Percentiles rank a stretch among this genome's conserved stretches.
These are phyloP conservation scores for Apiospora phragmitis DNA, from an alignment of 2,329 filamentous ascomycete species.

Conservation along the genomic window DNA sequence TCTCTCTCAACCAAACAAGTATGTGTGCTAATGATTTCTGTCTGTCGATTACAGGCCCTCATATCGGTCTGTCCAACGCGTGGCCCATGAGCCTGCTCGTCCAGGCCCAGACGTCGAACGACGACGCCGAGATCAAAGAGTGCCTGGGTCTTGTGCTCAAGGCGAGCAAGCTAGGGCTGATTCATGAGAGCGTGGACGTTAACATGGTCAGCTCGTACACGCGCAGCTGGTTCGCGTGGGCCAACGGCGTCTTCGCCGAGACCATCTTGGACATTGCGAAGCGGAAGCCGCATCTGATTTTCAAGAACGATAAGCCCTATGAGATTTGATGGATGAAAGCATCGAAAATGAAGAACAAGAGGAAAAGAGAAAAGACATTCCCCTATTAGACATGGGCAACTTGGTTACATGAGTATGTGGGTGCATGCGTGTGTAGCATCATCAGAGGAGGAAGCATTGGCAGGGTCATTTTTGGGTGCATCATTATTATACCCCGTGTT, in stretches of 20 bases:
- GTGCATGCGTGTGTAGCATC: not conserved
- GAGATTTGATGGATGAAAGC: constrained; percentile 37
- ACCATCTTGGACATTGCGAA: constrained; percentile 88
- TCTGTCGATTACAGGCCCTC: constrained; percentile 46
- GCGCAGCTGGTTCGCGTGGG: constrained; percentile 95
- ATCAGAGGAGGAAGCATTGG: not conserved
- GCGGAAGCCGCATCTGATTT: constrained; percentile 85
- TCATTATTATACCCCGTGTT: constrained; percentile 9
- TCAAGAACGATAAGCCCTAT: constrained; percentile 65
- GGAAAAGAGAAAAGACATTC: too few relatives aligned
- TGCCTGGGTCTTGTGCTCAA: constrained; percentile 74
- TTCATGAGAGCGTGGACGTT: constrained; percentile 93
- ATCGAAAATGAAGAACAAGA: not conserved
- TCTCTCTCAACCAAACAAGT: not conserved
- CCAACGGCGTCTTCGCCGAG: constrained; percentile 92
- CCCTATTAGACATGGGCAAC: not conserved
- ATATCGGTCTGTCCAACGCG: constrained; percentile 82
- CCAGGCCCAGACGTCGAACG: constrained; percentile 83
- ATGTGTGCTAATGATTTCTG: constrained; percentile 6
- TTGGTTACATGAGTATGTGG: not conserved
- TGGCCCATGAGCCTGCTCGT: constrained; percentile 97
- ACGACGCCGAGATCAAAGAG: constrained; percentile 77
- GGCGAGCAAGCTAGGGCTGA: constrained; percentile 73
- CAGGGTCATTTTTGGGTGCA: not conserved
- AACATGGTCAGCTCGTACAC: constrained; percentile 69